A percentile compares a stretch with the other conserved stretches of the same genome.
Conservation (phyloP, 1,284 basidiomycete species). For the Ustilago lituana region DNA sequence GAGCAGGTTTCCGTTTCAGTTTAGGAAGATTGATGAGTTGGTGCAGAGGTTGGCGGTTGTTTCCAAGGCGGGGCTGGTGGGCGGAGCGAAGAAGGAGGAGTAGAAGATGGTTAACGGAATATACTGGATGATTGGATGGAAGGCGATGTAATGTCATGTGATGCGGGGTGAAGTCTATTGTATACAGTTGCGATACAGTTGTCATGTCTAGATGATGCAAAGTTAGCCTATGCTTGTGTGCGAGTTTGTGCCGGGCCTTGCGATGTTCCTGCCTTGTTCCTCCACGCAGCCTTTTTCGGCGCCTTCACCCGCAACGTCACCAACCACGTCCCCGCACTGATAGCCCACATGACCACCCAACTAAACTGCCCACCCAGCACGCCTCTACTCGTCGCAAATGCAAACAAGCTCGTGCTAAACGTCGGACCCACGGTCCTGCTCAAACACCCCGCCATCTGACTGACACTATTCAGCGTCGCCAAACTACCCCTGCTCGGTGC, state of each 20-base stretch:
- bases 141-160: too few relatives aligned
- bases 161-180: too few relatives aligned
- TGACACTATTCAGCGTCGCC: conserved; percentile 50
- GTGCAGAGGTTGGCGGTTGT: conserved; percentile 61
- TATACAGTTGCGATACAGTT: too few relatives aligned
- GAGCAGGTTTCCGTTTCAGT: conserved; percentile 93
- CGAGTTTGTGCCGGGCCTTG: too few relatives aligned
- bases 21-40: conserved; percentile 88
- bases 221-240: not conserved
- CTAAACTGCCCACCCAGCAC: conserved; percentile 39
- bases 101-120: too few relatives aligned
- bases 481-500: conserved; percentile 32
- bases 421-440: conserved; percentile 46
- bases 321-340: conserved; percentile 16
- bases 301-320: conserved; percentile 24
- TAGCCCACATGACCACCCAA: conserved; percentile 42
- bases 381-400: conserved; percentile 30
- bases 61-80: not conserved
- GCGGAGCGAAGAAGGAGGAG: conserved; percentile 3
- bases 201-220: too few relatives aligned
- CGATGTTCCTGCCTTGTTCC: conserved; percentile 4
- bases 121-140: too few relatives aligned
- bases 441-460: conserved; percentile 45
- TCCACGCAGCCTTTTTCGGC: conserved; percentile 26
- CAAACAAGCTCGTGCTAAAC: conserved; percentile 46